Conservation (phyloP, 495 filamentous ascomycete genomes). For the Alectoria sarmentosa region DNA sequence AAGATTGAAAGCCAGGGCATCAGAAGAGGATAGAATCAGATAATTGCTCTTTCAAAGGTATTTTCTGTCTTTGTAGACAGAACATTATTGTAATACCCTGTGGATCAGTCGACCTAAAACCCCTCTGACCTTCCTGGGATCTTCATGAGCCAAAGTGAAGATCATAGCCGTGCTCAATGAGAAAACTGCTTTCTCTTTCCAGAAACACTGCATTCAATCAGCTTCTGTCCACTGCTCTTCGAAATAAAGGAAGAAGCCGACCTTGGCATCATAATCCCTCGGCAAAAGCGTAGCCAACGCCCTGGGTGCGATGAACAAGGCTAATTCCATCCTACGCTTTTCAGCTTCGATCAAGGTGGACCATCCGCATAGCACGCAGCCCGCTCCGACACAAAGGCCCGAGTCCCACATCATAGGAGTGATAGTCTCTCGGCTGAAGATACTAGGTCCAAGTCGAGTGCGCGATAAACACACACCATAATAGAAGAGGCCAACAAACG, state of each 20-base stretch:
- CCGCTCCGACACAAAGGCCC: constrained; percentile 66
- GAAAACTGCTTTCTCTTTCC: constrained; percentile 70
- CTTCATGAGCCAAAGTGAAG: constrained; percentile 62
- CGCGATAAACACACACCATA: constrained; percentile 81
- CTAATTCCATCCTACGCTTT: constrained; percentile 66
- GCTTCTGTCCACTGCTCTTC: constrained; percentile 3
- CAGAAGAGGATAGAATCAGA: not conserved
- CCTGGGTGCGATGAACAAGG: constrained; percentile 78
- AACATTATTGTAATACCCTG: constrained; percentile 12
- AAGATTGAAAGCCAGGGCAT: not conserved
- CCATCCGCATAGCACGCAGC: constrained; percentile 79
- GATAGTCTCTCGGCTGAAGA: constrained; percentile 49
- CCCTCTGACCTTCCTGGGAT: constrained; percentile 60
- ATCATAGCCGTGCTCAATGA: constrained; percentile 68
- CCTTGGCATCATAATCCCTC: constrained; percentile 59
- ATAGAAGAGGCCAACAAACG: constrained; percentile 79
- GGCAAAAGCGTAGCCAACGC: constrained; percentile 74
- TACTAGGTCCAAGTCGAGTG: constrained; percentile 66
- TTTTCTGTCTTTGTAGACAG: not conserved
- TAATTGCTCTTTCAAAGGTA: not conserved
- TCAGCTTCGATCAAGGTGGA: constrained; percentile 70
- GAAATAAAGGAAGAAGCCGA: constrained; percentile 28
- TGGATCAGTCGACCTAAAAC: constrained; percentile 49
- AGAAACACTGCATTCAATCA: constrained; percentile 48
- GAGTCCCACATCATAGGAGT: constrained; percentile 55